These are phyloP conservation scores for Aspergillus saccharolyticus DNA, from an alignment of 495 filamentous ascomycete species.

Conservation along the genomic window DNA sequence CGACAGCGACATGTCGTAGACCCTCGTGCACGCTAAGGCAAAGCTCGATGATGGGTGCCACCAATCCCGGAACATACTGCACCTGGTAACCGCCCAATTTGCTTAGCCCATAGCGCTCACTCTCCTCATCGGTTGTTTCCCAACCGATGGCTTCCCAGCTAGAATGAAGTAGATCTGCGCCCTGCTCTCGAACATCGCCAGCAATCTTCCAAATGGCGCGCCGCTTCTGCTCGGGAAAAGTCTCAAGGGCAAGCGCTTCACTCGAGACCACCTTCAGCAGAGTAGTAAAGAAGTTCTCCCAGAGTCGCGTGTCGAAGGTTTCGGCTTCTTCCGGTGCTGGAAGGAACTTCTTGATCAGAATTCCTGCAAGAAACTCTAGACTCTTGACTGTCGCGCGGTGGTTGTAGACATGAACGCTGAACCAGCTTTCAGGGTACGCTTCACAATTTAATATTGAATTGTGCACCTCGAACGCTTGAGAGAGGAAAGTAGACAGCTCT, in stretches of 20 bases:
- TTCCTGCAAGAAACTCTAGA: conserved; percentile 74
- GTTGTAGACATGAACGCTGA: conserved; percentile 91
- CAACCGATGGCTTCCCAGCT: conserved; percentile 97
- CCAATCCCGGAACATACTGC: conserved; percentile 90
- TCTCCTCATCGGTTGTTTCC: conserved; percentile 79
- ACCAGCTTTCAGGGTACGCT: conserved; percentile 84
- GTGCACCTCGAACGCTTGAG: conserved; percentile 68
- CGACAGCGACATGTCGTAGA: conserved; percentile 80
- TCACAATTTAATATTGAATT: conserved; percentile 85
- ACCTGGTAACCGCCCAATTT: conserved; percentile 96
- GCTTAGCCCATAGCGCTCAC: conserved; percentile 65
- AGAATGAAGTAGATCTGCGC: conserved; percentile 73
- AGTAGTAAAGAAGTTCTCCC: conserved; percentile 88
- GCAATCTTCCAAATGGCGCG: conserved; percentile 98
- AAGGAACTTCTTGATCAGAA: conserved; percentile 72
- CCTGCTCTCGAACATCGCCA: conserved; percentile 89
- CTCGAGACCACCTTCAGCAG: conserved; percentile 86
- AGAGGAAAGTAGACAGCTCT: conserved; percentile 69
- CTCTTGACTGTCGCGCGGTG: conserved; percentile 86
- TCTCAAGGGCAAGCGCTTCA: conserved; percentile 84
- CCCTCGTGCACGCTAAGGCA: conserved; percentile 95
- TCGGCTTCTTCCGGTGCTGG: conserved; percentile 90
- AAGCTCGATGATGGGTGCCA: conserved; percentile 86
- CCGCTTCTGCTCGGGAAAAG: conserved; percentile 94
- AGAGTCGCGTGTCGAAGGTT: conserved; percentile 85